phyloP scores from a whole-genome alignment of 345 rosid genomes.

The Nasturtium officinale region DNA sequence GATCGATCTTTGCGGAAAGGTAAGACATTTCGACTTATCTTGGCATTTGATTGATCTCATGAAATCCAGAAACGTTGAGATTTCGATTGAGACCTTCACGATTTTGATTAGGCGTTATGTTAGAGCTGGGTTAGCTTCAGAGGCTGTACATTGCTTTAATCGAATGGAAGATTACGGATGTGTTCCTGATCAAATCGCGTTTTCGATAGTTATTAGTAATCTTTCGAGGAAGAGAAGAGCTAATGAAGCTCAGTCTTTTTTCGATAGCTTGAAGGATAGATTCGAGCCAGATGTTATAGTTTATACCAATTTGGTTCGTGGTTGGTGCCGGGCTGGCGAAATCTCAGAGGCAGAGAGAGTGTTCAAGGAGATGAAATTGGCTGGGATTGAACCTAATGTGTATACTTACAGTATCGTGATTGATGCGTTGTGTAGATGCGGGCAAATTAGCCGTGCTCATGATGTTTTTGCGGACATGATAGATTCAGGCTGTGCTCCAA shows the following conservation, averaged over 20 bases:
- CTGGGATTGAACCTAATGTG: slow-evolving; percentile 79
- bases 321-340: slow-evolving; percentile 85
- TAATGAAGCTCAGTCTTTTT: slow-evolving; percentile 77
- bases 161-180: slow-evolving; percentile 94
- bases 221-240: slow-evolving; percentile 78
- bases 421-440: slow-evolving; percentile 80
- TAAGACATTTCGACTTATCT: slow-evolving; percentile 69
- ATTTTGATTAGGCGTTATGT: slow-evolving; percentile 78
- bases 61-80: slow-evolving; percentile 63
- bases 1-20: slow-evolving; percentile 83
- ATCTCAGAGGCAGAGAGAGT: slow-evolving; percentile 72
- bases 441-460: slow-evolving; percentile 80
- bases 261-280: slow-evolving; percentile 59
- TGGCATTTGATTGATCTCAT: slow-evolving; percentile 76
- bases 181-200: slow-evolving; percentile 68
- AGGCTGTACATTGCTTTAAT: slow-evolving; percentile 89
- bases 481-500: slow-evolving; percentile 70
- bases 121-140: slow-evolving; percentile 80
- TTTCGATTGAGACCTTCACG: slow-evolving; percentile 63
- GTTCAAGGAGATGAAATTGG: slow-evolving; percentile 74
- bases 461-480: slow-evolving; percentile 93
- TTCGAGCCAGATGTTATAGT: slow-evolving; percentile 77
- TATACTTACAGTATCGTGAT: slow-evolving; percentile 82
- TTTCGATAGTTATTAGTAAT: slow-evolving; percentile 69
- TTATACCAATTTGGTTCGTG: slow-evolving; percentile 76